phyloP scores from a whole-genome alignment of 2,329 filamentous ascomycete genomes.

The Claviceps sp. region DNA sequence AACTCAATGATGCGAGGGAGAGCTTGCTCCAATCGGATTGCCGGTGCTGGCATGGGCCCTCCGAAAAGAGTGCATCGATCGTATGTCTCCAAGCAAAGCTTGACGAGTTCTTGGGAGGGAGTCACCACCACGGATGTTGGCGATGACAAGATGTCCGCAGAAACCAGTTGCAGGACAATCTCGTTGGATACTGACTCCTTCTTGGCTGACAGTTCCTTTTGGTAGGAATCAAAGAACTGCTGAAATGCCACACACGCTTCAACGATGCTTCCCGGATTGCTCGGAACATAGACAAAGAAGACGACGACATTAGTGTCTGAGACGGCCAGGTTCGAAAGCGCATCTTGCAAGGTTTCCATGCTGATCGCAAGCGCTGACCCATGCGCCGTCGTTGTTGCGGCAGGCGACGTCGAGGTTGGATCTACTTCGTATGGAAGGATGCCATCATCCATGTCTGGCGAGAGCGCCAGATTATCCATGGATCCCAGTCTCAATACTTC shows the following conservation, averaged over 20 bases:
- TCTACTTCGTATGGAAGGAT: slow-evolving; percentile 38
- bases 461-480: slow-evolving; percentile 39
- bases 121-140: slow-evolving; percentile 49
- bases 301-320: slow-evolving; percentile 54
- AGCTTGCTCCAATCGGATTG: slow-evolving; percentile 58
- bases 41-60: slow-evolving; percentile 48
- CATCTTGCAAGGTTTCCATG: slow-evolving; percentile 34
- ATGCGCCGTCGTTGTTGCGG: slow-evolving; percentile 26
- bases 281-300: slow-evolving; percentile 61
- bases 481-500: slow-evolving; percentile 60
- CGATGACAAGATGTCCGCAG: slow-evolving; percentile 53
- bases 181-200: slow-evolving; percentile 40
- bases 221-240: slow-evolving; percentile 49
- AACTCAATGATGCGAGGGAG: slow-evolving; percentile 64
- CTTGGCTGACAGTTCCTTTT: slow-evolving; percentile 28
- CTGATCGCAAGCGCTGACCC: slow-evolving; percentile 34
- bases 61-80: slow-evolving; percentile 54
- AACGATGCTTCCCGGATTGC: slow-evolving; percentile 45
- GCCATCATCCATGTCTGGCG: slow-evolving; percentile 26
- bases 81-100: slow-evolving; percentile 61
- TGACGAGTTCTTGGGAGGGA: slow-evolving; percentile 43
- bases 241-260: slow-evolving; percentile 65
- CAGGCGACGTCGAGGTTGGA: slow-evolving; percentile 27
- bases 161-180: slow-evolving; percentile 65
- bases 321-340: slow-evolving; percentile 27